phyloP scores from a whole-genome alignment of 257 asterid species.

The Fraxinus excelsior region DNA sequence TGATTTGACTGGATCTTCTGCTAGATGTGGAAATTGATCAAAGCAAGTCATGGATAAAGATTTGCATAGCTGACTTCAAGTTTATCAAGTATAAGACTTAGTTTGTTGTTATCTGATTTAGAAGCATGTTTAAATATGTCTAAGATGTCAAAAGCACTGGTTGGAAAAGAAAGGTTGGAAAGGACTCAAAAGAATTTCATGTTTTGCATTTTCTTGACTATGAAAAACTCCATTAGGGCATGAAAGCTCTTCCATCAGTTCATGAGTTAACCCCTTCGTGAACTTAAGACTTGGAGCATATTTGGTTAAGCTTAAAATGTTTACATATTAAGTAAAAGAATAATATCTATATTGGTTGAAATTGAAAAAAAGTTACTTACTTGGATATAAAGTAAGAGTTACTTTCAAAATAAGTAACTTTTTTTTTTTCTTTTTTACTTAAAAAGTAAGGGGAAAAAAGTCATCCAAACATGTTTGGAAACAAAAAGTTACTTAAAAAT shows the following conservation, averaged over 20 bases:
- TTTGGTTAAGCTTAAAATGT: not conserved
- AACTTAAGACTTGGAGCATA: not conserved
- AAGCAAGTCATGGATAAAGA: not conserved
- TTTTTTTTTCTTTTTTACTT: no score
- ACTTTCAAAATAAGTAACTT: not conserved
- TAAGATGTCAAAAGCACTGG: slow-evolving; percentile 4
- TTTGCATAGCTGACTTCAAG: not conserved
- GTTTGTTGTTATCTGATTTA: not conserved
- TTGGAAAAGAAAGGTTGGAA: slow-evolving; percentile 8
- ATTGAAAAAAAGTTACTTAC: not conserved
- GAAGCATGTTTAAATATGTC: not conserved
- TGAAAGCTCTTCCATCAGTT: not conserved
- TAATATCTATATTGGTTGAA: no score
- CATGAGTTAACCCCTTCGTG: not conserved
- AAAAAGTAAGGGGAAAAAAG: not conserved
- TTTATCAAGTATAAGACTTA: not conserved
- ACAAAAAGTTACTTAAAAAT: not conserved
- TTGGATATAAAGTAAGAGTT: not conserved
- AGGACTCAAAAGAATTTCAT: not conserved
- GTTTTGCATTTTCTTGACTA: slow-evolving; percentile 11
- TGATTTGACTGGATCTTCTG: not conserved
- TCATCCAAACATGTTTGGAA: not conserved
- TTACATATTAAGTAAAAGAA: no score
- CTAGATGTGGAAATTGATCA: not conserved
- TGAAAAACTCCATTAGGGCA: not conserved